Conservation (phyloP, 2,329 filamentous ascomycete genomes). For the Calonectria leucothoes region DNA sequence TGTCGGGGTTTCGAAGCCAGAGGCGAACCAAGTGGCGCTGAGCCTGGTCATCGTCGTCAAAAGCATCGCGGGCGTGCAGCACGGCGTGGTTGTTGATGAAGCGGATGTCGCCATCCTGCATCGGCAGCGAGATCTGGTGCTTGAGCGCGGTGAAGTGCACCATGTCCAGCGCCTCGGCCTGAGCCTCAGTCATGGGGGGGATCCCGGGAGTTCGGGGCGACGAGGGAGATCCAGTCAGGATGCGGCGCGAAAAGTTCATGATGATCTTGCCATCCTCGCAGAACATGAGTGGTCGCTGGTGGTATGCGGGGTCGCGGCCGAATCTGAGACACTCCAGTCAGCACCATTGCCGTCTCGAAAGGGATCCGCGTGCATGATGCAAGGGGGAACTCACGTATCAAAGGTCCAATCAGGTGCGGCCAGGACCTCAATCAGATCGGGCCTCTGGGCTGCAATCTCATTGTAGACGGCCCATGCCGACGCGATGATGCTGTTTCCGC, state of each 20-base stretch:
- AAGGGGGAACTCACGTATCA: constrained; percentile 50
- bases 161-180: background rate
- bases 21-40: constrained; percentile 12
- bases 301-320: background rate
- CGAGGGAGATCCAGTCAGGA: background rate
- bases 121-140: constrained; percentile 55
- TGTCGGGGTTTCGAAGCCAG: constrained; percentile 15
- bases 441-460: constrained; percentile 65
- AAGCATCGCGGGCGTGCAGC: constrained; percentile 63
- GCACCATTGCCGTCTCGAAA: background rate
- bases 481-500: constrained; percentile 41
- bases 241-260: constrained; percentile 10
- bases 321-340: background rate
- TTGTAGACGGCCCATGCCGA: constrained; percentile 72
- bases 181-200: background rate
- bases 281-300: constrained; percentile 10
- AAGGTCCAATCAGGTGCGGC: constrained; percentile 58
- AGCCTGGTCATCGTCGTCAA: constrained; percentile 35
- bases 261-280: constrained; percentile 11
- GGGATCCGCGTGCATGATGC: background rate
- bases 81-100: constrained; percentile 66
- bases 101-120: constrained; percentile 63
- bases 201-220: background rate
- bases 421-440: constrained; percentile 68
- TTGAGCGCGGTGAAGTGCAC: constrained; percentile 48